Conservation (phyloP, 371 early-diverging fungal species). For the Mucor velutinosus region DNA sequence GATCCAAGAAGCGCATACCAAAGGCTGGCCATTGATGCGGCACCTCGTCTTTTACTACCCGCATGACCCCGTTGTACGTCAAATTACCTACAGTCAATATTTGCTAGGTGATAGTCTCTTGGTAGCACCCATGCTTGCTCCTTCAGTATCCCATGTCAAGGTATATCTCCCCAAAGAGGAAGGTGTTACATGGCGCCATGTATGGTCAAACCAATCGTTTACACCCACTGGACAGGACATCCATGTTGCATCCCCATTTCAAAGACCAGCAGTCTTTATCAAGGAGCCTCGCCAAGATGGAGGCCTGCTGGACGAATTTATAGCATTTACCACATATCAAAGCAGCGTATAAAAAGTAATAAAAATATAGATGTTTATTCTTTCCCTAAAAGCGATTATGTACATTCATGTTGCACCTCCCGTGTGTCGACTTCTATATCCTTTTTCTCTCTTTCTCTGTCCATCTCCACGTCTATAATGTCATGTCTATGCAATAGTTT, state of each 20-base stretch:
- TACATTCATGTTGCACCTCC: neutral
- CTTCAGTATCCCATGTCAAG: constrained; percentile 25
- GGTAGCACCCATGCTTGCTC: constrained; percentile 23
- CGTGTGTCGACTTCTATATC: neutral
- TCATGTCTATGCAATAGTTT: neutral
- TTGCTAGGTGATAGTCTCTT: constrained; percentile 28
- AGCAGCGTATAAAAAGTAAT: constrained; percentile 1
- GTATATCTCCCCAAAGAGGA: constrained; percentile 37
- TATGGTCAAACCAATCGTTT: constrained; percentile 38
- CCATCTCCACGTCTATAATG: neutral
- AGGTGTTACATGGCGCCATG: constrained; percentile 34
- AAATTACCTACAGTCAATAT: constrained; percentile 31
- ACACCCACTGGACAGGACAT: constrained; percentile 30
- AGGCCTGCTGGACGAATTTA: constrained; percentile 29
- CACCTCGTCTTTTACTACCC: constrained; percentile 50
- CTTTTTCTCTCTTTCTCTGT: neutral
- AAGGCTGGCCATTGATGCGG: constrained; percentile 49
- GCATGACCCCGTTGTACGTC: constrained; percentile 23
- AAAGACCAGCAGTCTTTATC: constrained; percentile 37
- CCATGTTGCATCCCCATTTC: constrained; percentile 30
- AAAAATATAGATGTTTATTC: neutral
- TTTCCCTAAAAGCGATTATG: neutral
- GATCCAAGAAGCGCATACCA: constrained; percentile 39
- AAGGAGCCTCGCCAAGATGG: constrained; percentile 41
- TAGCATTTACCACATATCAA: constrained; percentile 23